These are phyloP conservation scores for Rhinocladiella mackenziei DNA, from an alignment of 2,329 filamentous ascomycete species.

Conservation along the genomic window DNA sequence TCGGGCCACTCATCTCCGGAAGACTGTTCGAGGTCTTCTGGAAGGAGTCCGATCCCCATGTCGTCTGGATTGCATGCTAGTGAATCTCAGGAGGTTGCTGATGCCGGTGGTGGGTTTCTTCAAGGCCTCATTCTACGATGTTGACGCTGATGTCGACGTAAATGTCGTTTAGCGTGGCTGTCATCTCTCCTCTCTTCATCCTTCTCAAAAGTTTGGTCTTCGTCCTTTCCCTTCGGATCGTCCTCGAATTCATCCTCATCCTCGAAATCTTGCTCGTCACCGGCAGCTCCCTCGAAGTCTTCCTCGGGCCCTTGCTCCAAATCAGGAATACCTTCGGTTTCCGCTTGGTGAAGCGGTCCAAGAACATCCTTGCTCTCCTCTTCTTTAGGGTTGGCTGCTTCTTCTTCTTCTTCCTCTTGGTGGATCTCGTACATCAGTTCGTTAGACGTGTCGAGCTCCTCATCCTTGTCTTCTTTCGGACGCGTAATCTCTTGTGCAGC, in stretches of 20 bases:
- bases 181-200: conserved; percentile 1
- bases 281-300: not conserved
- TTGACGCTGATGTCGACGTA: conserved; percentile 7
- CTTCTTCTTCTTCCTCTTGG: conserved; percentile 9
- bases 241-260: conserved; percentile 4
- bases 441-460: conserved; percentile 13
- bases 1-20: no score
- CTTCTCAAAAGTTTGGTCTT: conserved; percentile 1
- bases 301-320: conserved; percentile 1
- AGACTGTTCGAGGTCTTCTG: no score
- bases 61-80: no score
- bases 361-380: conserved; percentile 1
- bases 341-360: not conserved
- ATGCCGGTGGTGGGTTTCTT: not conserved
- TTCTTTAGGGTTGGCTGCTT: no score
- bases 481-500: conserved; percentile 11
- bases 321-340: conserved; percentile 14
- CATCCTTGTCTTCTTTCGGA: conserved; percentile 11
- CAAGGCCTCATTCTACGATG: conserved; percentile 6
- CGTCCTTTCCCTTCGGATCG: not conserved
- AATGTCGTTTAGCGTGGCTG: not conserved
- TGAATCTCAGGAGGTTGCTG: not conserved
- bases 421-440: conserved; percentile 17
- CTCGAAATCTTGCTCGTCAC: not conserved
- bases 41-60: no score